Evolutionary conservation across 108 stramenopile species (phyloP), one percentile per base, ranked within the genome.

Genomic region (Nitzschia palea): DNA sequence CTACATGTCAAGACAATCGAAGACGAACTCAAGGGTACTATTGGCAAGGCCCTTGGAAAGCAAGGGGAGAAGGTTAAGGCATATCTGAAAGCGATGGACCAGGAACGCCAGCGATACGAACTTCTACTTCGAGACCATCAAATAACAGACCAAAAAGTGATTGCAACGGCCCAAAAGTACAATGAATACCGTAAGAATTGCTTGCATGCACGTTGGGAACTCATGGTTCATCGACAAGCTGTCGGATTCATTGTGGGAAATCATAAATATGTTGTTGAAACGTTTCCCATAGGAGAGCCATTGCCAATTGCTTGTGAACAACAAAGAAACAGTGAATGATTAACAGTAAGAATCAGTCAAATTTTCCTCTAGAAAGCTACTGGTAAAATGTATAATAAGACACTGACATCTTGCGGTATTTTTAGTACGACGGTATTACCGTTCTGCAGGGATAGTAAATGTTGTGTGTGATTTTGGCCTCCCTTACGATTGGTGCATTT

Each of bases 201-300:
- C 17, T 55, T 83, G 0, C 64, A 76, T 31, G 86, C 86, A 29
- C 67, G 92, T 23, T 93, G 92, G 92, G 92, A 93, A 59, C 60
- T 93, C 9, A 78, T 93, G 18, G 92, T 93, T 2, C 92, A 93
- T 80, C 74, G 92, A 31, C 92, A 93, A 55, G 89, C 89, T 2
- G 87, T 86, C 2, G 92, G 92, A 33, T 87, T 93, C 29, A 84
- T 80, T 12, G 84, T 86, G 14, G 85, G 81, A 20, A 93, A 93
- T 78, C 87, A 93, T 48, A 70, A 71, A 47, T 79, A 71, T 34
- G 89, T 93, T n/a, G 63, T 75, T 60, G 69, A 74, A 30, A 77
- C 77, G 15, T 93, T 83, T 76, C 92, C 86, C 1, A 87, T 93
- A 37, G 57, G 34, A 3, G 84, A 77, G n/a, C 58, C 80, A 2